A percentile compares a stretch with the other conserved stretches of the same genome.
phyloP scores from a whole-genome alignment of 23 red algal genomes.

The Agarophyton chilense region DNA sequence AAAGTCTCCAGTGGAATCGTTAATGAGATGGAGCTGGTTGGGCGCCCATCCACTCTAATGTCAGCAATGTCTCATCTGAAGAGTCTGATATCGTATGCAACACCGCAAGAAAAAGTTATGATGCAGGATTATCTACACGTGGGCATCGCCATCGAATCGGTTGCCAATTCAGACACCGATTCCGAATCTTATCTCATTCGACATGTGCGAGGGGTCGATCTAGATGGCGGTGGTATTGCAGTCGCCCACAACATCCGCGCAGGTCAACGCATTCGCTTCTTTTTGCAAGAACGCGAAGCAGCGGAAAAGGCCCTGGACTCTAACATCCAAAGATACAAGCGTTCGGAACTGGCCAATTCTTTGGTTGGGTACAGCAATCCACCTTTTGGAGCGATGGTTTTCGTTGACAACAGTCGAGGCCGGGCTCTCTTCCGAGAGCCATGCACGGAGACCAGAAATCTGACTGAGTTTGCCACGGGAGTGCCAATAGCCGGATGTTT shows the following conservation, averaged over 20 bases:
- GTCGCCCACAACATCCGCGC: conserved; percentile 43
- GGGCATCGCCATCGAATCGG: conserved; percentile 48
- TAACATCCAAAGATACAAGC: conserved; percentile 71
- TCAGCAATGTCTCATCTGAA: conserved; percentile 62
- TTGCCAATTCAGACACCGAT: neutral
- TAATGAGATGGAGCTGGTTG: conserved; percentile 70
- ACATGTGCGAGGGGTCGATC: conserved; percentile 57
- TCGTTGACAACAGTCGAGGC: conserved; percentile 51
- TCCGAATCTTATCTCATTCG: conserved; percentile 58
- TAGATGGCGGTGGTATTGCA: conserved; percentile 47
- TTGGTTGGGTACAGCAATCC: conserved; percentile 76
- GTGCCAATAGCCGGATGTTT: conserved; percentile 70
- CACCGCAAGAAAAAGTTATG: conserved; percentile 48
- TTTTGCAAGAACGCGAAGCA: conserved; percentile 54
- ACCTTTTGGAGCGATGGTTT: conserved; percentile 70
- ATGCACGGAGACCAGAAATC: conserved; percentile 46
- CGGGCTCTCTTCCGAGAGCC: conserved; percentile 61
- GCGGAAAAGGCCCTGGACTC: conserved; percentile 50
- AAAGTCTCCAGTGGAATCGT: conserved; percentile 37
- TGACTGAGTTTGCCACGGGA: conserved; percentile 59
- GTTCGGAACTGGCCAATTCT: conserved; percentile 50
- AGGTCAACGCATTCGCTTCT: conserved; percentile 69
- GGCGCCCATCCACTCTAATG: conserved; percentile 47
- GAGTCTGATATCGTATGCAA: conserved; percentile 60
- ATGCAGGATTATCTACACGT: conserved; percentile 53